These are phyloP conservation scores for Oryza longistaminata DNA, from an alignment of 176 grass and related monocot species.

Conservation along the genomic window DNA sequence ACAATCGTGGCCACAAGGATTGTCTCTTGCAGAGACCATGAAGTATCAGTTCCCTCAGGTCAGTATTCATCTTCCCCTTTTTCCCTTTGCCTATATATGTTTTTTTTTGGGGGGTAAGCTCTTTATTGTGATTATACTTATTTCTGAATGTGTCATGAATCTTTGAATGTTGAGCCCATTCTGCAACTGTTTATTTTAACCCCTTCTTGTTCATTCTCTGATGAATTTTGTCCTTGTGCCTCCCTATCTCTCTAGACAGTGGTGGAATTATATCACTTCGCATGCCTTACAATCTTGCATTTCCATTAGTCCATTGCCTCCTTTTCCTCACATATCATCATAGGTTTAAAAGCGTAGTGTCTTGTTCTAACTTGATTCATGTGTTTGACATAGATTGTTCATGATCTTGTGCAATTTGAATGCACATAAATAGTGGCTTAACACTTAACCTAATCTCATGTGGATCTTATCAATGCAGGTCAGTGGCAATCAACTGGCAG, in stretches of 20 bases:
- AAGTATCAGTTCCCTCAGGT: slow-evolving; percentile 98
- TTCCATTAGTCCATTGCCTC: not conserved
- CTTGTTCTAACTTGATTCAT: slow-evolving; percentile 3
- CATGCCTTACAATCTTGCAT: slow-evolving; percentile 7
- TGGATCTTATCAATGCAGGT: slow-evolving; percentile 44
- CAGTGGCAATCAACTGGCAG: slow-evolving; percentile 58
- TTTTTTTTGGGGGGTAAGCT: slow-evolving; percentile 10
- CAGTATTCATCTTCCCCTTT: slow-evolving; percentile 11
- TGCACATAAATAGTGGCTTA: not conserved
- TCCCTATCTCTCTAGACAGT: not conserved
- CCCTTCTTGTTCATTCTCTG: slow-evolving; percentile 9
- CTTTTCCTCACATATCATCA: not conserved
- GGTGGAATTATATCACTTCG: slow-evolving; percentile 15
- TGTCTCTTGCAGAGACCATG: slow-evolving; percentile 76
- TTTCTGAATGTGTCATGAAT: slow-evolving; percentile 18
- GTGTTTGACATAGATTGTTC: not conserved
- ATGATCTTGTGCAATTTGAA: slow-evolving; percentile 20
- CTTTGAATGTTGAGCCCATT: not conserved
- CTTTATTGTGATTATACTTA: not conserved
- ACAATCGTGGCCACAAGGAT: slow-evolving; percentile 83
- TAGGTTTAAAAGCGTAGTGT: slow-evolving; percentile 20
- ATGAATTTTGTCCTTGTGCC: slow-evolving; percentile 2
- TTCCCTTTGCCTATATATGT: not conserved
- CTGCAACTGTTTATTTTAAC: not conserved
- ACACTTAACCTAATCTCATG: slow-evolving; percentile 17